phyloP scores from a whole-genome alignment of 176 grass and related monocot genomes.

The maize (Zea mays) region DNA sequence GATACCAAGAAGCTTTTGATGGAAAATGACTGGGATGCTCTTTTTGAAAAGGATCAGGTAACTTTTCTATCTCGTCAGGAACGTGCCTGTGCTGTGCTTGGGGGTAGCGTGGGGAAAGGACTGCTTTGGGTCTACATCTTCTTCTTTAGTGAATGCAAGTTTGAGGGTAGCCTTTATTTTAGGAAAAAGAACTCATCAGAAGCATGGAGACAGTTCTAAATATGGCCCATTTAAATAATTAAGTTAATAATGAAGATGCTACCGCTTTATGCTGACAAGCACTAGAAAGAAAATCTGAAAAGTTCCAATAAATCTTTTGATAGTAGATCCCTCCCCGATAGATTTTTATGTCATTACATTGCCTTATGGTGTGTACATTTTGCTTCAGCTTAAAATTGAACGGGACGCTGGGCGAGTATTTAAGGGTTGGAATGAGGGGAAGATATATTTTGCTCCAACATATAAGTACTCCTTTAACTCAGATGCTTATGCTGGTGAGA shows the following conservation, averaged over 20 bases:
- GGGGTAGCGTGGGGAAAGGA: background rate
- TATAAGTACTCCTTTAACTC: slow-evolving; percentile 84
- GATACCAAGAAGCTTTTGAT: slow-evolving; percentile 64
- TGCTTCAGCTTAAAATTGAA: slow-evolving; percentile 74
- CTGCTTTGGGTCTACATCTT: slow-evolving; percentile 1
- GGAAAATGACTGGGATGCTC: slow-evolving; percentile 76
- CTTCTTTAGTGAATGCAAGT: slow-evolving; percentile 7
- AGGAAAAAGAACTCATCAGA: background rate
- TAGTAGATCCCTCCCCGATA: background rate
- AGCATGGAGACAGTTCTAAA: slow-evolving; percentile 1
- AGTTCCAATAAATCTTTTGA: background rate
- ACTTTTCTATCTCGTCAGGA: slow-evolving; percentile 24
- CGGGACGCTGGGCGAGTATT: slow-evolving; percentile 52
- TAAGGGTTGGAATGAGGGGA: slow-evolving; percentile 80
- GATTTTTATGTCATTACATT: background rate
- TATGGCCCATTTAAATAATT: too few relatives aligned
- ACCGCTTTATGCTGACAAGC: background rate
- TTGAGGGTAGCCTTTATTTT: background rate
- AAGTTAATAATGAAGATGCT: slow-evolving; percentile 8
- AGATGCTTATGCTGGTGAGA: slow-evolving; percentile 65
- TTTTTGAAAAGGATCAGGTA: slow-evolving; percentile 91
- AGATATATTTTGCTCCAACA: slow-evolving; percentile 87
- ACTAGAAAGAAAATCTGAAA: slow-evolving; percentile 8
- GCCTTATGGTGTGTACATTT: slow-evolving; percentile 26
- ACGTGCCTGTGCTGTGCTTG: background rate